Percentiles rank a stretch among this genome's conserved stretches.
phyloP scores from a whole-genome alignment of 164 flowering plant species.

The Buxus sempervirens region DNA sequence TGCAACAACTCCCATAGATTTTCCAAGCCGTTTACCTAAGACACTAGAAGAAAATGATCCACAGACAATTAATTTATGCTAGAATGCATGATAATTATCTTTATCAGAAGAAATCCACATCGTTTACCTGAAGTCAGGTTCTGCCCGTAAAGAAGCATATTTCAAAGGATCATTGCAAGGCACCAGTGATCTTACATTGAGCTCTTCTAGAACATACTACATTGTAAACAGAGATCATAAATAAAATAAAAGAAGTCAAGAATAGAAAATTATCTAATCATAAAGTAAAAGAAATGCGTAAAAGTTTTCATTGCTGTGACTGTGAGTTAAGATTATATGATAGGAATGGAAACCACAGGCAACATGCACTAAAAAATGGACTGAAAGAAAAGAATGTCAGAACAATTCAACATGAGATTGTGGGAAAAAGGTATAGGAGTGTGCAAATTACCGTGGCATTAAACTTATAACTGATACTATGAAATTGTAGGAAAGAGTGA shows the following conservation, averaged over 20 bases:
- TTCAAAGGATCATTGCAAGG: constrained; percentile 79
- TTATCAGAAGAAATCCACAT: constrained; percentile 1
- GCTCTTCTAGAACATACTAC: constrained; percentile 90
- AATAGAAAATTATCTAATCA: background rate
- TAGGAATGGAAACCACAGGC: background rate
- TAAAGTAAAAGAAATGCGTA: background rate
- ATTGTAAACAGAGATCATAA: background rate
- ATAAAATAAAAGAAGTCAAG: background rate
- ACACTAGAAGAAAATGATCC: constrained; percentile 34
- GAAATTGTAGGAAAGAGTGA: no score
- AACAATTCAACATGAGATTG: background rate
- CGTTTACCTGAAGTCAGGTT: constrained; percentile 87
- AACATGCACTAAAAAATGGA: background rate
- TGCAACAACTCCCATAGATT: constrained; percentile 82
- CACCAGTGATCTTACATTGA: constrained; percentile 64
- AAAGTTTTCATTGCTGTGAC: no score
- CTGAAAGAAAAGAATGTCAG: background rate
- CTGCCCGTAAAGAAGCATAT: constrained; percentile 90
- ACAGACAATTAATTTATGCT: background rate
- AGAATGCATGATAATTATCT: constrained; percentile 5
- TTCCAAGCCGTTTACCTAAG: constrained; percentile 86
- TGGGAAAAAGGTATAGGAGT: no score
- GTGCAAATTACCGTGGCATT: no score
- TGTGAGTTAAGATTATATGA: background rate
- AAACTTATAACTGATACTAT: no score